Evolutionary conservation across 2,329 filamentous ascomycete species (phyloP).

Genomic region (Aspergillus awamori): DNA sequence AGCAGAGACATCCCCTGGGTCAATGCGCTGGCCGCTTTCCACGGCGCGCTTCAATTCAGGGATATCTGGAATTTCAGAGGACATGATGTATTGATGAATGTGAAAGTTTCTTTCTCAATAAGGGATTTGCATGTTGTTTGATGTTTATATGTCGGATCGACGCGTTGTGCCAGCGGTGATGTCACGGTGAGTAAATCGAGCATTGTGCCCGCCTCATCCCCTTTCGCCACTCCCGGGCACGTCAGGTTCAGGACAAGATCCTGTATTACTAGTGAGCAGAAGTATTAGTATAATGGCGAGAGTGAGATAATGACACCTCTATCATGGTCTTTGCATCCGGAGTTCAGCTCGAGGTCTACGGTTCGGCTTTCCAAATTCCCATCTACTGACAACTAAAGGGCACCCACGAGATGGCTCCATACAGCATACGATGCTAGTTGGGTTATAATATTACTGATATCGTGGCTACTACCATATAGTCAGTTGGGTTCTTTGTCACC

Average conservation of each 20-base stretch:
- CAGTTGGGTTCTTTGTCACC: too few relatives aligned
- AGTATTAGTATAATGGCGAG: too few relatives aligned
- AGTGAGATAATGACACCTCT: too few relatives aligned
- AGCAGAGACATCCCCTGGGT: constrained; percentile 34
- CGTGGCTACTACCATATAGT: too few relatives aligned
- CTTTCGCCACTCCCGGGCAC: not conserved
- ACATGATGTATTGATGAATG: constrained; percentile 2
- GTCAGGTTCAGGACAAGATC: not conserved
- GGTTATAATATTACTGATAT: too few relatives aligned
- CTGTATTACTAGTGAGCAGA: not conserved
- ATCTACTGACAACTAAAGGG: too few relatives aligned
- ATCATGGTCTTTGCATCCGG: too few relatives aligned
- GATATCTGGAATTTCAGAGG: constrained; percentile 21
- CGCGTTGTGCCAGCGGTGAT: not conserved
- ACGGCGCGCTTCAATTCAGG: constrained; percentile 36
- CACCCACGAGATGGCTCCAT: too few relatives aligned
- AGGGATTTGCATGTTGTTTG: constrained; percentile 11
- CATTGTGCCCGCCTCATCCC: not conserved
- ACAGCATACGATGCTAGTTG: too few relatives aligned
- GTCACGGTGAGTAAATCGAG: constrained; percentile 8
- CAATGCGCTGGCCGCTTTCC: constrained; percentile 37
- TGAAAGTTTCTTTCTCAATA: not conserved
- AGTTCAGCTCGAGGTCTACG: too few relatives aligned
- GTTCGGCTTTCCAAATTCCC: too few relatives aligned
- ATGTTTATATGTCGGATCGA: constrained; percentile 1